phyloP scores from a whole-genome alignment of 495 filamentous ascomycete genomes.

The Aspergillus ostianus region DNA sequence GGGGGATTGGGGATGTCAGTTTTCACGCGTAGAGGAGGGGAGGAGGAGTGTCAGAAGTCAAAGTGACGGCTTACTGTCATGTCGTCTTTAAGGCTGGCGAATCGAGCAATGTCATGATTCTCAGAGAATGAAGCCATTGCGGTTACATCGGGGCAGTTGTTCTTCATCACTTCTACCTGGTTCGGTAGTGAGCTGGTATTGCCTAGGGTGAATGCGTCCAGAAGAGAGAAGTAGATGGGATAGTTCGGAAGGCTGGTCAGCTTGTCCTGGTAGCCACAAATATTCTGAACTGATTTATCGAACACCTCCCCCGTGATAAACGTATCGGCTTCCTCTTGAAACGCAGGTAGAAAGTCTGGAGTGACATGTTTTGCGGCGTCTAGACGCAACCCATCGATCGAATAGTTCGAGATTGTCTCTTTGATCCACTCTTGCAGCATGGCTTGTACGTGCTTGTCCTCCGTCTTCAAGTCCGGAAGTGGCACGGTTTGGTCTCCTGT shows the following conservation, averaged over 20 bases:
- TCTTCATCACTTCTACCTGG: conserved; percentile 49
- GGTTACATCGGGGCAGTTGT: conserved; percentile 54
- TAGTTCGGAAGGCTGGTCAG: conserved; percentile 62
- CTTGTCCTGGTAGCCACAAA: conserved; percentile 52
- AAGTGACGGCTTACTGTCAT: conserved; percentile 33
- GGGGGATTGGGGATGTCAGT: not conserved
- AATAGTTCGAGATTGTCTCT: conserved; percentile 61
- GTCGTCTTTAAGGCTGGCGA: conserved; percentile 47
- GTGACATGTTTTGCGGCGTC: conserved; percentile 74
- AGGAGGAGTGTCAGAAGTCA: not conserved
- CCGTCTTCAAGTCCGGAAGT: conserved; percentile 68
- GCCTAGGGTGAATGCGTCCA: conserved; percentile 55
- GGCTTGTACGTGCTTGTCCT: conserved; percentile 52
- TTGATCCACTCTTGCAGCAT: conserved; percentile 63
- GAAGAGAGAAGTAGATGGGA: conserved; percentile 61
- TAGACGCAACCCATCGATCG: conserved; percentile 74
- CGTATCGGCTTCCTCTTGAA: conserved; percentile 54
- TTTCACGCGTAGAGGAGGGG: not conserved
- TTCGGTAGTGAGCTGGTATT: conserved; percentile 53
- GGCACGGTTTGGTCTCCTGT: conserved; percentile 56
- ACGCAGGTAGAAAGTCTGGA: conserved; percentile 61
- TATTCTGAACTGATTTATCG: conserved; percentile 50
- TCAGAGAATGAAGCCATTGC: conserved; percentile 70
- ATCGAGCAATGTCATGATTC: conserved; percentile 72
- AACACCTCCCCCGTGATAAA: conserved; percentile 68